phyloP scores from a whole-genome alignment of 2,329 filamentous ascomycete genomes.

The Monilinia aucupariae region DNA sequence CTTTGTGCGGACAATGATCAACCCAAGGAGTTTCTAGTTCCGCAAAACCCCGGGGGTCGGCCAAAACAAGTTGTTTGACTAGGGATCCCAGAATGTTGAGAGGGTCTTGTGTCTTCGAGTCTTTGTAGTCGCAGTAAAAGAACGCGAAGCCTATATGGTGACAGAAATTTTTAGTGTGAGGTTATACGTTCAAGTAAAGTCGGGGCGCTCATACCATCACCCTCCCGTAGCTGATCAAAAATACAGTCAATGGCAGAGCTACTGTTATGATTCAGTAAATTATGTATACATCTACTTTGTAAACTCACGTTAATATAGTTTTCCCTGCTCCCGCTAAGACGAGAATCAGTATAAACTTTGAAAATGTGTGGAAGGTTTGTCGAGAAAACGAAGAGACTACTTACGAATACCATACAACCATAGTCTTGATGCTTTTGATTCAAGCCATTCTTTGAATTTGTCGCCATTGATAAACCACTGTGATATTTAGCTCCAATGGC shows the following conservation, averaged over 20 bases:
- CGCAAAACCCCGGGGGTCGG: not conserved
- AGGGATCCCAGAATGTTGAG: not conserved
- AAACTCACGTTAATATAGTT: not conserved
- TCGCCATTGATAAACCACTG: not conserved
- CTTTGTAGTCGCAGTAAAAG: slow-evolving; percentile 10
- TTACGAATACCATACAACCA: not conserved
- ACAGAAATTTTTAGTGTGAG: not conserved
- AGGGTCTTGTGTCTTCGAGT: not conserved
- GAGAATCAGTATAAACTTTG: not conserved
- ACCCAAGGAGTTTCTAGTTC: not conserved
- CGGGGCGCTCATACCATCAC: not conserved
- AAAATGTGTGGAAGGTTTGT: not conserved
- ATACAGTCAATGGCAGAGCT: not conserved
- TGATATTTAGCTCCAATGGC: not conserved
- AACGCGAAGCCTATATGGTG: not conserved
- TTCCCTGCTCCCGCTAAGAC: not conserved
- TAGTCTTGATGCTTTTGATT: not conserved
- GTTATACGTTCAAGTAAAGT: too few species aligned
- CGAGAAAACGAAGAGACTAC: not conserved
- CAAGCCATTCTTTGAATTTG: not conserved
- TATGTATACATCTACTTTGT: too few species aligned
- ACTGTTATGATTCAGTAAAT: not conserved
- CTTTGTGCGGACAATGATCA: not conserved
- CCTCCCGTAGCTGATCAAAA: not conserved
- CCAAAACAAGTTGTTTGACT: slow-evolving; percentile 1